Evolutionary conservation across 495 filamentous ascomycete genomes (phyloP), one percentile per base, ranked within the genome.

Genomic region (Lasiosphaeris hirsuta): DNA sequence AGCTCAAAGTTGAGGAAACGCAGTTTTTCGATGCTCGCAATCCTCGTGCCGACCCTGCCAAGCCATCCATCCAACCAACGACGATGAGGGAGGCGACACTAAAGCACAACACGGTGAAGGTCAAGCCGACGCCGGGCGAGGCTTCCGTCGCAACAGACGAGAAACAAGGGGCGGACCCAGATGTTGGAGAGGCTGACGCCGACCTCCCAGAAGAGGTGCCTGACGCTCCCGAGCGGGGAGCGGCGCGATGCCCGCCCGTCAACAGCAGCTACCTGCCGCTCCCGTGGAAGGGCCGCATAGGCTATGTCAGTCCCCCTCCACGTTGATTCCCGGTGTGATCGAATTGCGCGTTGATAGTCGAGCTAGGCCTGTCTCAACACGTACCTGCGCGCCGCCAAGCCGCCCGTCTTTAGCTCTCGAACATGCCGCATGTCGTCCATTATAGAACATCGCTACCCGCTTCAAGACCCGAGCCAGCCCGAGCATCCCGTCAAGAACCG

Each of bases 351-450:
- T 65, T 65, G 65, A 70, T 66, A 15, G 60, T 33, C 30, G 0
- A 17, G 37, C 6, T 51, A 91, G 88, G 90, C 92, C 18, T 96
- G 90, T 67, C 78, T 98, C 18, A 93, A 93, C 69, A 97, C 92
- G 0, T 97, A 98, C 69, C 83, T 98, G 3, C 89, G 94, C 40
- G 82, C 83, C 50, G 86, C 90, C 0, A 93, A 88, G 58, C 90
- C 90, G 13, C 85, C 93, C 0, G 84, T 97, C 9, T 97, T 97
- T 73, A 88, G 85, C 67, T 97, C 94, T 2, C 82, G 93, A 19
- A 96, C 92, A 1, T 96, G 91, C 67, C 89, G 92, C 43, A 94
- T 97, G 62, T 80, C 90, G 0, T 95, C 90, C 4, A 96, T 96
- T 39, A 69, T 96, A 6, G 91, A 97, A 45, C 89, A 96, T 60